Evolutionary conservation across 345 rosid genomes (phyloP).

Genomic region (Combretum micranthum): DNA sequence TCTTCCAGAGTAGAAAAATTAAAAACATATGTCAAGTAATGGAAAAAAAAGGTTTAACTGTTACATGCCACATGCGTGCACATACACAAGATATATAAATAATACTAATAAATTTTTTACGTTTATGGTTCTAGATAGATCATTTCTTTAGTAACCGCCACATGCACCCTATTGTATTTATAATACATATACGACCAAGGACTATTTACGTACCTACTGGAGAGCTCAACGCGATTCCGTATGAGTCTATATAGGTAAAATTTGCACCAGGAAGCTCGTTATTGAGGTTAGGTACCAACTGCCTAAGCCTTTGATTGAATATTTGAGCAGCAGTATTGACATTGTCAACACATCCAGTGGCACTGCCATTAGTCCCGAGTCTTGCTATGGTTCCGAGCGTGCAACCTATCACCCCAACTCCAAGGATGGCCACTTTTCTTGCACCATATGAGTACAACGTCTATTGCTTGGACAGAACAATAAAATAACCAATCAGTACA

Average conservation of each 20-base stretch:
- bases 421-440: constrained; percentile 27
- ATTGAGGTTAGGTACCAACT: constrained; percentile 21
- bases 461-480: constrained; percentile 3
- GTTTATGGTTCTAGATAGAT: too few relatives aligned
- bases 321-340: constrained; percentile 12
- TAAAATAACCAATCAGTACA: background rate
- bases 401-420: constrained; percentile 26
- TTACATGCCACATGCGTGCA: too few relatives aligned
- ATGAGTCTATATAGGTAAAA: constrained; percentile 17
- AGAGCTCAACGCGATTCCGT: background rate
- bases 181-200: background rate
- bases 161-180: too few relatives aligned
- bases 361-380: constrained; percentile 13
- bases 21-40: too few relatives aligned
- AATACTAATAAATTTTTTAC: too few relatives aligned
- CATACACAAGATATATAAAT: too few relatives aligned
- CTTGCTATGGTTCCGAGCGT: constrained; percentile 8
- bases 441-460: constrained; percentile 24
- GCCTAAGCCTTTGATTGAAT: constrained; percentile 16
- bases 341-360: constrained; percentile 11
- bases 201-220: background rate
- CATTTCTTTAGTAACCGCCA: too few relatives aligned
- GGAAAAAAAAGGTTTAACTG: too few relatives aligned
- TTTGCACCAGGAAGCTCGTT: constrained; percentile 12
- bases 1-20: too few relatives aligned